Evolutionary conservation across 2,329 filamentous ascomycete genomes (phyloP).

Genomic region (Blumeria hordei): DNA sequence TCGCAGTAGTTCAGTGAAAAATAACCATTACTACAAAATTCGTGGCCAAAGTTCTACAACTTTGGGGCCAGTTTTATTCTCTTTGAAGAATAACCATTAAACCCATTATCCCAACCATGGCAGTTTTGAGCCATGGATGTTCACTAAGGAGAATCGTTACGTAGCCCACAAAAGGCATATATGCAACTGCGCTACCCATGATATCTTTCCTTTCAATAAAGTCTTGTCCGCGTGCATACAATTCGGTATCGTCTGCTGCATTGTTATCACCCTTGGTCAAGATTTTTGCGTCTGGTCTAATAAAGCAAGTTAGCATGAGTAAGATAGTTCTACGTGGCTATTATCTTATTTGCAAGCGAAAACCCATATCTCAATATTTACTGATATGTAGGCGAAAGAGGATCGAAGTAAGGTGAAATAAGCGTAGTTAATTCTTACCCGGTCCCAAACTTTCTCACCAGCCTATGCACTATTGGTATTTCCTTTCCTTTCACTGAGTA

Average conservation of each 20-base stretch:
- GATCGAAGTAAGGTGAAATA: too few species aligned
- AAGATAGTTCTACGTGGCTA: too few species aligned
- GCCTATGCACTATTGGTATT: constrained; percentile 88
- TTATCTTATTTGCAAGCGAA: too few species aligned
- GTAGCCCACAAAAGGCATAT: constrained; percentile 87
- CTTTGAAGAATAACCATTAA: constrained; percentile 77
- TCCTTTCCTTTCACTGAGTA: constrained; percentile 66
- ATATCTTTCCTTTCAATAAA: constrained; percentile 75
- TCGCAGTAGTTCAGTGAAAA: too few species aligned
- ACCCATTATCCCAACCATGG: constrained; percentile 85
- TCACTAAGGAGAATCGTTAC: constrained; percentile 91
- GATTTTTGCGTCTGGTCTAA: constrained; percentile 36
- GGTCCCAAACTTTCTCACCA: constrained; percentile 49
- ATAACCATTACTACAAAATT: too few species aligned
- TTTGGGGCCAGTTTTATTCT: constrained; percentile 28
- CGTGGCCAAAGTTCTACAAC: too few species aligned
- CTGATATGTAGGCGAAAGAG: too few species aligned
- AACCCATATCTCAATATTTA: too few species aligned
- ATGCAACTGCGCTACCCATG: constrained; percentile 76
- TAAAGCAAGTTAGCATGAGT: neutral
- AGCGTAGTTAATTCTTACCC: constrained; percentile 20
- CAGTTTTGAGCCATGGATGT: constrained; percentile 91
- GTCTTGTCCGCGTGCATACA: constrained; percentile 67
- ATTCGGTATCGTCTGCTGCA: constrained; percentile 70
- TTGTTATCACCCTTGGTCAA: constrained; percentile 98